Conservation (phyloP, 441 rosid species). For the Manihot esculenta region DNA sequence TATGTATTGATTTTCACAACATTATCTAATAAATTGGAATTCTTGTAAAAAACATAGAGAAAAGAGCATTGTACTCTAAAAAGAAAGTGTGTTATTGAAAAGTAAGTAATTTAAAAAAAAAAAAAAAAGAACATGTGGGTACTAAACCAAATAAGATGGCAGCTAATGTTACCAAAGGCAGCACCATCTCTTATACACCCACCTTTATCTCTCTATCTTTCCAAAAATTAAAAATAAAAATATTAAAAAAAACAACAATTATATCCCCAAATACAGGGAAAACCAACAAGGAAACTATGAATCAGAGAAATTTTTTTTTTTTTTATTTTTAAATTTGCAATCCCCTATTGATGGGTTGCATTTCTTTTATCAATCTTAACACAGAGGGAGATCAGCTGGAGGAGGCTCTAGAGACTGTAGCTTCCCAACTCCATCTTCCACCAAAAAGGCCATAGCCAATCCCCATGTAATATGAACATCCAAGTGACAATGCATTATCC, state of each 20-base stretch:
- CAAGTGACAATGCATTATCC: slow-evolving; percentile 97
- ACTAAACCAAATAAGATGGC: slow-evolving; percentile 10
- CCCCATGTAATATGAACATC: slow-evolving; percentile 94
- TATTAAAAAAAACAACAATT: background rate
- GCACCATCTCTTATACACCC: slow-evolving; percentile 15
- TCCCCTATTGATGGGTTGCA: background rate
- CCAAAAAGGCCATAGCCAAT: slow-evolving; percentile 79
- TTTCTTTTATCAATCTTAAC: slow-evolving; percentile 30
- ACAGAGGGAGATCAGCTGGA: slow-evolving; percentile 69
- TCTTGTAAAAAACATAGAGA: background rate
- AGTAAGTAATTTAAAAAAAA: slow-evolving; percentile 2
- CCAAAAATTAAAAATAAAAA: background rate
- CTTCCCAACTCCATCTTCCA: slow-evolving; percentile 71
- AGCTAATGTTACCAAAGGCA: slow-evolving; percentile 15
- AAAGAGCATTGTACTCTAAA: background rate
- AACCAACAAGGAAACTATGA: slow-evolving; percentile 6
- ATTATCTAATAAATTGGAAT: background rate
- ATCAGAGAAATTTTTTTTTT: no score
- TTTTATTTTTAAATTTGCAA: no score
- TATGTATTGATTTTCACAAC: no score
- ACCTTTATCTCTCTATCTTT: background rate
- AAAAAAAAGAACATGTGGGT: slow-evolving; percentile 14
- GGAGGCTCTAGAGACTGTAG: slow-evolving; percentile 57
- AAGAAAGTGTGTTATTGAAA: slow-evolving; percentile 7
- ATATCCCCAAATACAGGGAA: slow-evolving; percentile 28